Evolutionary conservation across 2,329 filamentous ascomycete species (phyloP), one percentile per base, ranked within the genome.

Genomic region (Cytospora mali): DNA sequence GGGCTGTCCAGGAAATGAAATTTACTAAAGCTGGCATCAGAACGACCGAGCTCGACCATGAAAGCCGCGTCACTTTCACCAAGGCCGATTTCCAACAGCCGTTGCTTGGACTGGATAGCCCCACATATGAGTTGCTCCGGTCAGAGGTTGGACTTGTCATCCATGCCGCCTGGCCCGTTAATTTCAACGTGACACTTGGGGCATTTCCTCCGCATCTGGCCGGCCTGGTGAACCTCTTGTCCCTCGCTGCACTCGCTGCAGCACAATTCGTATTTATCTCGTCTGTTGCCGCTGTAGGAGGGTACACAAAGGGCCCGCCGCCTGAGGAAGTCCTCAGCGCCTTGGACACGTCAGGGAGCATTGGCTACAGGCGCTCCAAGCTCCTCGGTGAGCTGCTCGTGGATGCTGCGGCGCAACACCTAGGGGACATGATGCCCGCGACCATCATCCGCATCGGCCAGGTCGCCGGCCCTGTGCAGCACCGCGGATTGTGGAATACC

Each of bases 401-500:
- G 42, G 66, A 71, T 10, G n/a, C 42, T 14, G 71, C 70, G 21
- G 66, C 68, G 1, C 46, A 46, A 3, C 64, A 67, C 16, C 54
- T 69, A 1, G 56, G 53, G 6, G 11, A 9, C 49, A 18, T 11
- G 0, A 35, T 68, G 23, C 54, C 64, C 6, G 62, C 69, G 11
- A 35, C 62, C 16, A 58, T 71, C 31, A 64, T 62, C 9, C 67
- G 72, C 6, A 69, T 73, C 0, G 72, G 72, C n/a, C 72, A 73
- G 58, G 66, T 74, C 2, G 69, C 70, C 18, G 72, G 71, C 4
- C 55, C 70, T 1, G 58, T 62, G n/a, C 62, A 53, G 1, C 18
- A 52, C 25, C 39, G 6, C 5, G 75, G 75, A 1, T 42, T 71
- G 3, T 80, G 78, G 78, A 79, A 77, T 51, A 69, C 69, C 4